Conservation (phyloP, 768 basidiomycete species). For the Kwoniella sp. region DNA sequence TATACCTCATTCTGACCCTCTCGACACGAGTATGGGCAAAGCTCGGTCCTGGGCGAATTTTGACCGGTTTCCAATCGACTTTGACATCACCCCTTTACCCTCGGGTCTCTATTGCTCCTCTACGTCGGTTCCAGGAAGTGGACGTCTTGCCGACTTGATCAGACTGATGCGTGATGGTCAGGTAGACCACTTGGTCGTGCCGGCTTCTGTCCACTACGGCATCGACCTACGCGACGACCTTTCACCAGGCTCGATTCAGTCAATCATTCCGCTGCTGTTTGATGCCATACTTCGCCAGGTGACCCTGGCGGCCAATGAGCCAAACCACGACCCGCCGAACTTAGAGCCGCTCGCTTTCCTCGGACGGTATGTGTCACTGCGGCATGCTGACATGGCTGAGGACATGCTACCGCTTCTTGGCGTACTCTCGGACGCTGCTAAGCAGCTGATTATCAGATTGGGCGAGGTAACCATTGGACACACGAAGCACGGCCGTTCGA, state of each 20-base stretch:
- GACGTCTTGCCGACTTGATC: no score
- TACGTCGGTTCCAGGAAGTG: slow-evolving; percentile 57
- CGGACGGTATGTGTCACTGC: slow-evolving; percentile 2
- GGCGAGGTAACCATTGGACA: background rate
- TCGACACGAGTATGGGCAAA: slow-evolving; percentile 32
- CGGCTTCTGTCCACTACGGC: slow-evolving; percentile 34
- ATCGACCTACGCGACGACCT: slow-evolving; percentile 52
- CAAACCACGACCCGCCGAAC: slow-evolving; percentile 54
- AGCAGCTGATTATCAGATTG: background rate
- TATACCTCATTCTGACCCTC: background rate
- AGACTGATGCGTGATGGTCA: no score
- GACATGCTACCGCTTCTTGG: no score
- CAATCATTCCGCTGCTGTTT: slow-evolving; percentile 51
- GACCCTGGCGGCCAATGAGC: slow-evolving; percentile 48
- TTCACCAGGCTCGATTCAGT: slow-evolving; percentile 53
- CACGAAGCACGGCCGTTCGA: slow-evolving; percentile 1
- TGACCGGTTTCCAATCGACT: slow-evolving; percentile 45
- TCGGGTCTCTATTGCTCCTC: slow-evolving; percentile 36
- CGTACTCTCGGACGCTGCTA: no score
- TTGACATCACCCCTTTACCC: slow-evolving; percentile 44
- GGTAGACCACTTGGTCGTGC: no score
- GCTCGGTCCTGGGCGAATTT: slow-evolving; percentile 46
- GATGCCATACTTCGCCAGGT: slow-evolving; percentile 54
- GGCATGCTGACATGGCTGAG: background rate
- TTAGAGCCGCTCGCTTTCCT: slow-evolving; percentile 11